Conservation (phyloP, 2,329 filamentous ascomycete genomes). For the Trichoderma hamatum region DNA sequence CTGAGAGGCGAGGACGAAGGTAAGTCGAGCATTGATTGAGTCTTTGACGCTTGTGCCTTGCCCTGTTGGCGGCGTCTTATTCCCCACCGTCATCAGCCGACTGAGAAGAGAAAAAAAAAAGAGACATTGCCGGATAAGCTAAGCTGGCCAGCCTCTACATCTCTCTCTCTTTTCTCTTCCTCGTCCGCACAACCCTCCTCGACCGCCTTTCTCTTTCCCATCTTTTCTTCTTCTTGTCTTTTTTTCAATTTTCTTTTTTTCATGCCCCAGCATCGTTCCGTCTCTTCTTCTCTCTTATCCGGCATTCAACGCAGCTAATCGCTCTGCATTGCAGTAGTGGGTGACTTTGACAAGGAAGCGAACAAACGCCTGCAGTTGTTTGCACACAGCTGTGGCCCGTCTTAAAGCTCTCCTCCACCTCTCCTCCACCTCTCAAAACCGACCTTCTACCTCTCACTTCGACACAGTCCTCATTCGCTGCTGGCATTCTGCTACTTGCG, state of each 20-base stretch:
- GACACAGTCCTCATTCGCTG: slow-evolving; percentile 19
- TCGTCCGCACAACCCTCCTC: slow-evolving; percentile 6
- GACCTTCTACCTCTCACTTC: slow-evolving; percentile 22
- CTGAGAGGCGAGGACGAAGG: slow-evolving; percentile 25
- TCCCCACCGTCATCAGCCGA: slow-evolving; percentile 30
- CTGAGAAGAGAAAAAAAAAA: slow-evolving; percentile 24
- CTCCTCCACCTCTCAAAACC: slow-evolving; percentile 9
- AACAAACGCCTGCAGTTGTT: slow-evolving; percentile 31
- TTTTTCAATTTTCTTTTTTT: not conserved
- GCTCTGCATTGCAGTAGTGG: slow-evolving; percentile 40
- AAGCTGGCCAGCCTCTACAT: slow-evolving; percentile 12
- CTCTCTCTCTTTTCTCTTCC: slow-evolving; percentile 3
- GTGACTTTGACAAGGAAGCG: slow-evolving; percentile 30
- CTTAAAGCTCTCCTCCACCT: slow-evolving; percentile 24
- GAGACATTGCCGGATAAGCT: slow-evolving; percentile 14
- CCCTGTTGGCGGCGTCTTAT: slow-evolving; percentile 37
- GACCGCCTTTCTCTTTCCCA: slow-evolving; percentile 3
- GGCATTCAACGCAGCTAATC: slow-evolving; percentile 39
- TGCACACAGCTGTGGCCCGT: slow-evolving; percentile 30
- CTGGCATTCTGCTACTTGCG: not conserved
- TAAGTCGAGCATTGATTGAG: slow-evolving; percentile 15
- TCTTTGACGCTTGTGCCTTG: slow-evolving; percentile 14
- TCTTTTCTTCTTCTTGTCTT: not conserved
- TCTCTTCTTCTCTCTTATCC: slow-evolving; percentile 26
- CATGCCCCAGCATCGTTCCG: not conserved